Percentiles rank a stretch among this genome's conserved stretches.
phyloP scores from a whole-genome alignment of 2,329 filamentous ascomycete species.

The Paradendryphiella salina region DNA sequence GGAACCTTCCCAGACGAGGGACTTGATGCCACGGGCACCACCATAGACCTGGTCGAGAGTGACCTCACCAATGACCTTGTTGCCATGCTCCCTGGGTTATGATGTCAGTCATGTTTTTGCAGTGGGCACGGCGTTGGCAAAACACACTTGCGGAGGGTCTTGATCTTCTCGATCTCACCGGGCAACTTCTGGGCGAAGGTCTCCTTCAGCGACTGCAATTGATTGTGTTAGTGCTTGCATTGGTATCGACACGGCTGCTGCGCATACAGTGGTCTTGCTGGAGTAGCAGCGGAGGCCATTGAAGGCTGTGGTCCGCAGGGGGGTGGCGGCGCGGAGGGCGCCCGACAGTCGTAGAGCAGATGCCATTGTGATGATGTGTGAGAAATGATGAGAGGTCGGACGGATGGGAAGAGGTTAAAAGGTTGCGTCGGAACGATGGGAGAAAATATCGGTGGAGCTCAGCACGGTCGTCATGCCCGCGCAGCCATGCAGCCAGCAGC shows the following conservation, averaged over 20 bases:
- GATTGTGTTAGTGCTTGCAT: constrained; percentile 32
- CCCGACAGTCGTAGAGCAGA: constrained; percentile 79
- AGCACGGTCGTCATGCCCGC: constrained; percentile 15
- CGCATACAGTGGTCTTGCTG: constrained; percentile 77
- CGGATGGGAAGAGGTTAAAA: constrained; percentile 36
- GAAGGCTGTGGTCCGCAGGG: constrained; percentile 73
- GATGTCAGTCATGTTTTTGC: constrained; percentile 32
- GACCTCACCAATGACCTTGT: constrained; percentile 94
- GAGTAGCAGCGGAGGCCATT: constrained; percentile 89
- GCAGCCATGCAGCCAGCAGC: constrained; percentile 4
- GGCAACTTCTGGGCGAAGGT: constrained; percentile 95
- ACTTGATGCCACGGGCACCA: constrained; percentile 98
- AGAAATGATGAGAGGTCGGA: constrained; percentile 43
- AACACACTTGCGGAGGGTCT: constrained; percentile 88
- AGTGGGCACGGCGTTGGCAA: constrained; percentile 4
- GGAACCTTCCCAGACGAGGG: constrained; percentile 92
- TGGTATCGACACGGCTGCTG: constrained; percentile 10
- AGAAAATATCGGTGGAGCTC: constrained; percentile 35
- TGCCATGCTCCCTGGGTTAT: constrained; percentile 77
- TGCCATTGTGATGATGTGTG: constrained; percentile 66
- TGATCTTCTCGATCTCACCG: constrained; percentile 98
- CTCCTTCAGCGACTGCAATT: constrained; percentile 86
- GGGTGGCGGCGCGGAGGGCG: constrained; percentile 71
- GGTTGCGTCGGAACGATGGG: constrained; percentile 23
- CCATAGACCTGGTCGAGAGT: constrained; percentile 99